Conservation (phyloP, 139 green algal genomes). For the Pedinophyceae sp. region DNA sequence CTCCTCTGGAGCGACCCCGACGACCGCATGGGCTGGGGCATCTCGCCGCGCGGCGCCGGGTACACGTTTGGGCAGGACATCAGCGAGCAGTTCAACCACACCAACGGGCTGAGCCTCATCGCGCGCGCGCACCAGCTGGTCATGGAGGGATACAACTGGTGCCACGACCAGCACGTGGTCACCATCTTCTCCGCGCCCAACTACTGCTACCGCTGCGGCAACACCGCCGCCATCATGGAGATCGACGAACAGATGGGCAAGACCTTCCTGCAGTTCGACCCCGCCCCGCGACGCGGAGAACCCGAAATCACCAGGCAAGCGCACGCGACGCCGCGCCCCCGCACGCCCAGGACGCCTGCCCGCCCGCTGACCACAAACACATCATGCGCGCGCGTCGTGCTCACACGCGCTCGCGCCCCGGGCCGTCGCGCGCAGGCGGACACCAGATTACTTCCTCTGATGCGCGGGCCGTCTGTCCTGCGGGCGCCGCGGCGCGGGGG, state of each 20-base stretch:
- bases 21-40: slow-evolving; percentile 93
- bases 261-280: slow-evolving; percentile 93
- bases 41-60: slow-evolving; percentile 85
- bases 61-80: slow-evolving; percentile 99
- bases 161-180: slow-evolving; percentile 89
- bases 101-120: slow-evolving; percentile 88
- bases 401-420: not conserved
- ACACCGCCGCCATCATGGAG: slow-evolving; percentile 97
- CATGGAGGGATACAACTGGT: slow-evolving; percentile 95
- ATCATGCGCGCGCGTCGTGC: too few species aligned
- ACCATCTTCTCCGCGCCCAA: slow-evolving; percentile 98
- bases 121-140: slow-evolving; percentile 96
- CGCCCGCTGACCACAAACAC: slow-evolving; percentile 1
- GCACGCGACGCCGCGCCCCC: not conserved
- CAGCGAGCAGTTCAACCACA: slow-evolving; percentile 94
- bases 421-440: slow-evolving; percentile 34
- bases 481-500: too few species aligned
- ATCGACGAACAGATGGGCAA: slow-evolving; percentile 77
- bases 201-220: slow-evolving; percentile 95
- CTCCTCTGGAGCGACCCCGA: slow-evolving; percentile 96
- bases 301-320: slow-evolving; percentile 44
- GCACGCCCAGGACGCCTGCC: not conserved
- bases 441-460: slow-evolving; percentile 84
- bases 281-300: slow-evolving; percentile 75
- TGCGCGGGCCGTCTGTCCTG: too few species aligned